Percentiles rank a stretch among this genome's conserved stretches.
Evolutionary conservation across 2,329 filamentous ascomycete genomes (phyloP).

Genomic region (Pestalotiopsis sp.): DNA sequence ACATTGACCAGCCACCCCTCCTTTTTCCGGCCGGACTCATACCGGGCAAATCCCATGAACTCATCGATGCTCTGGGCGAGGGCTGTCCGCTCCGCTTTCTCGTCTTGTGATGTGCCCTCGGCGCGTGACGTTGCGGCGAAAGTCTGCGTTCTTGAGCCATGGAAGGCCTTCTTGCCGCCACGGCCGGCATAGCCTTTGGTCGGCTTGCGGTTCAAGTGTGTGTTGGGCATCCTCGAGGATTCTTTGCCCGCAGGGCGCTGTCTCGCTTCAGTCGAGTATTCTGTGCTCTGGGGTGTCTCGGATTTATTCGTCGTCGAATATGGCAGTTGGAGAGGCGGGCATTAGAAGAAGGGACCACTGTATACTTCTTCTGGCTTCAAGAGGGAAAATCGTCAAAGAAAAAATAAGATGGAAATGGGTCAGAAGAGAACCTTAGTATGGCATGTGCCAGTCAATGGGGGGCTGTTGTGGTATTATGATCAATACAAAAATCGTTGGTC

Average conservation of each 20-base stretch:
- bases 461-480: conserved; percentile 7
- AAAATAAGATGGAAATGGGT: not conserved
- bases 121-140: conserved; percentile 76
- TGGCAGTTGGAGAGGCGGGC: not conserved
- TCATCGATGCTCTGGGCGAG: conserved; percentile 92
- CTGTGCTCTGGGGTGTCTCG: not conserved
- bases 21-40: conserved; percentile 80
- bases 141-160: conserved; percentile 68
- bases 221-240: conserved; percentile 58
- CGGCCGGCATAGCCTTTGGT: conserved; percentile 70
- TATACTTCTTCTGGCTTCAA: not conserved
- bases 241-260: not conserved
- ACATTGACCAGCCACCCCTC: conserved; percentile 96
- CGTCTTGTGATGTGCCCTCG: conserved; percentile 89
- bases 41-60: conserved; percentile 89
- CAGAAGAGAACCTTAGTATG: not conserved
- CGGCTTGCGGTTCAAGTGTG: conserved; percentile 56
- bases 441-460: not conserved
- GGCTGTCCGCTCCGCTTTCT: conserved; percentile 84
- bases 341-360: not conserved
- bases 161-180: conserved; percentile 69
- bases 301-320: not conserved
- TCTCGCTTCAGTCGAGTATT: not conserved
- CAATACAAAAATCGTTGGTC: conserved; percentile 7
- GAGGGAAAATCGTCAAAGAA: not conserved